These are phyloP conservation scores for Mallotus japonicus DNA, from an alignment of 441 rosid species.

Conservation along the genomic window DNA sequence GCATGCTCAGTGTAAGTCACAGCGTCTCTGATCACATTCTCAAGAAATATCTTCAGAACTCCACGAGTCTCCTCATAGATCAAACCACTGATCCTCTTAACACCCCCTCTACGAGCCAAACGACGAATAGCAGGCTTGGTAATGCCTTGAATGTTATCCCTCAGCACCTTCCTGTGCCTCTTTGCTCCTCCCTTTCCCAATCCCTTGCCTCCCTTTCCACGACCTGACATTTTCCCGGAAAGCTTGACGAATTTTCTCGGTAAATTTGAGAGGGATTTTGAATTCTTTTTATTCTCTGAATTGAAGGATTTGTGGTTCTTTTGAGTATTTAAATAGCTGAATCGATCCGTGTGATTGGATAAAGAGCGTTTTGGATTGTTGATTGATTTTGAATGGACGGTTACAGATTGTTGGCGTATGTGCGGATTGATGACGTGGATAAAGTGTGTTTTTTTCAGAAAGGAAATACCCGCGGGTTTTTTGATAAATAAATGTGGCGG, in stretches of 20 bases:
- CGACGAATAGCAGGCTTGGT: conserved; percentile 31
- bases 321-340: no score
- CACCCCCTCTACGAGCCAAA: conserved; percentile 30
- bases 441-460: neutral
- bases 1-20: conserved; percentile 34
- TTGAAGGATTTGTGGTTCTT: neutral
- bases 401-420: no score
- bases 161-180: conserved; percentile 27
- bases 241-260: neutral
- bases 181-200: conserved; percentile 33
- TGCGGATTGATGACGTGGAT: conserved; percentile 36
- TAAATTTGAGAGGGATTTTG: no score
- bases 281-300: neutral
- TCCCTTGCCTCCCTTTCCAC: conserved; percentile 35
- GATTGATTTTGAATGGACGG: conserved; percentile 20
- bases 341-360: conserved; percentile 14
- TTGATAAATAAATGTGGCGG: neutral
- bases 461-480: neutral
- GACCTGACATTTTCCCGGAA: conserved; percentile 19
- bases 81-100: conserved; percentile 27
- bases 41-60: conserved; percentile 28
- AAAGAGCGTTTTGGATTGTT: neutral
- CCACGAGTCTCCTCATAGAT: conserved; percentile 35
- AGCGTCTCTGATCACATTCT: conserved; percentile 32
- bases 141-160: conserved; percentile 30